Percentiles rank a stretch among this genome's conserved stretches.
Evolutionary conservation across 2,329 filamentous ascomycete species (phyloP).

Genomic region (Phyllosticta capitalensis): DNA sequence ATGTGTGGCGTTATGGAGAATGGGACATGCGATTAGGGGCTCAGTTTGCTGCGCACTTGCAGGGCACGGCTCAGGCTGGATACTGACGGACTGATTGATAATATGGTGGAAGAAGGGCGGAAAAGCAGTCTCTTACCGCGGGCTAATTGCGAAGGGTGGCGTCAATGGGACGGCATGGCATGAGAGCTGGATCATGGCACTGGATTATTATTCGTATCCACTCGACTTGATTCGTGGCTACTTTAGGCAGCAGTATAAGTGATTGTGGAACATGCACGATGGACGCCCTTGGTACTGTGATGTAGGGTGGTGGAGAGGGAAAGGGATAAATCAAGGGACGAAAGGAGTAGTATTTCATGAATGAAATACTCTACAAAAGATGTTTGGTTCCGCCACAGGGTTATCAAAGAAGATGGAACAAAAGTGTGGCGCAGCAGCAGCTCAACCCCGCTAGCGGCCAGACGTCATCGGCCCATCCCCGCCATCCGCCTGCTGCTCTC

Average conservation of each 20-base stretch:
- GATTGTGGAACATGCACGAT: neutral
- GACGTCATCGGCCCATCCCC: neutral
- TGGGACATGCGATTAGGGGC: constrained; percentile 1
- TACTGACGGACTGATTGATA: neutral
- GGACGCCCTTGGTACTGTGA: neutral
- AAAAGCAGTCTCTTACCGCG: neutral
- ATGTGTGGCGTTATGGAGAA: constrained; percentile 7
- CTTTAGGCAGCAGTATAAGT: neutral
- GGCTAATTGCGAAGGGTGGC: neutral
- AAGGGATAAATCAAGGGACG: too few species aligned
- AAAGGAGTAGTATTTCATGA: too few species aligned
- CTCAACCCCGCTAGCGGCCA: neutral
- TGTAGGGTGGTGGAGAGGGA: too few species aligned
- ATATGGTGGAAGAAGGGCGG: neutral
- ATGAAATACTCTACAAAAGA: too few species aligned
- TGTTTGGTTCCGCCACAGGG: neutral
- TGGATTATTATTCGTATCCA: neutral
- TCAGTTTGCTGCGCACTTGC: neutral
- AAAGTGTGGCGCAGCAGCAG: neutral
- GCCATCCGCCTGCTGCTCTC: neutral
- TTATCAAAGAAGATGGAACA: neutral
- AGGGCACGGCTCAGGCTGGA: neutral
- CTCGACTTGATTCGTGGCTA: neutral
- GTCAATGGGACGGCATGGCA: neutral
- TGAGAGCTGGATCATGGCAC: neutral